Conservation (phyloP, 306 rosid genomes). For the Echinosophora koreensis region DNA sequence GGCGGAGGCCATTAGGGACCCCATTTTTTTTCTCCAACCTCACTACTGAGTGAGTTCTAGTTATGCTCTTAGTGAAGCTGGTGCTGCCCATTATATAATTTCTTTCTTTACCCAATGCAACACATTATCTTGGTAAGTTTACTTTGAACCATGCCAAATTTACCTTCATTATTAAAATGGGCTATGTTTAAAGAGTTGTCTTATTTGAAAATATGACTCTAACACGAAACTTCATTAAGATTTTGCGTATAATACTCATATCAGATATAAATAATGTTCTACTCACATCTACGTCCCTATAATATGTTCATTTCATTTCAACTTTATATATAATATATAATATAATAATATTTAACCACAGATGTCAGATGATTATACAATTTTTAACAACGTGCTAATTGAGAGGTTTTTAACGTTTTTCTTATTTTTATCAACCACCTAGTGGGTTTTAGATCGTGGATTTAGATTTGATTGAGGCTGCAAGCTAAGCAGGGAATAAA, state of each 20-base stretch:
- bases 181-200: slow-evolving; percentile 1
- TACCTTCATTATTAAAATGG: too few species aligned
- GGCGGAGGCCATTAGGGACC: slow-evolving; percentile 60
- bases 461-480: slow-evolving; percentile 35
- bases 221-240: too few species aligned
- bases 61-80: slow-evolving; percentile 31
- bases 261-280: too few species aligned
- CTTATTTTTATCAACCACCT: neutral
- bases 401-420: too few species aligned
- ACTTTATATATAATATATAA: too few species aligned
- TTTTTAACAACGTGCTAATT: too few species aligned
- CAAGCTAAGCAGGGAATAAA: slow-evolving; percentile 34
- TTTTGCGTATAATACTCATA: too few species aligned
- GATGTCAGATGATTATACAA: too few species aligned
- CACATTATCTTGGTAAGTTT: slow-evolving; percentile 40
- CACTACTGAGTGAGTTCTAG: slow-evolving; percentile 44
- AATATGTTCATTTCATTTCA: too few species aligned
- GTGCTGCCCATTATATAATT: slow-evolving; percentile 62
- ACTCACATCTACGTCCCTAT: too few species aligned
- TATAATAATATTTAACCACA: too few species aligned
- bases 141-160: slow-evolving; percentile 4
- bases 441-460: slow-evolving; percentile 1
- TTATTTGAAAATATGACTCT: too few species aligned
- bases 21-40: slow-evolving; percentile 53
- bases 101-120: slow-evolving; percentile 48